phyloP scores from a whole-genome alignment of 2,329 filamentous ascomycete genomes.

The Remersonia thermophila region DNA sequence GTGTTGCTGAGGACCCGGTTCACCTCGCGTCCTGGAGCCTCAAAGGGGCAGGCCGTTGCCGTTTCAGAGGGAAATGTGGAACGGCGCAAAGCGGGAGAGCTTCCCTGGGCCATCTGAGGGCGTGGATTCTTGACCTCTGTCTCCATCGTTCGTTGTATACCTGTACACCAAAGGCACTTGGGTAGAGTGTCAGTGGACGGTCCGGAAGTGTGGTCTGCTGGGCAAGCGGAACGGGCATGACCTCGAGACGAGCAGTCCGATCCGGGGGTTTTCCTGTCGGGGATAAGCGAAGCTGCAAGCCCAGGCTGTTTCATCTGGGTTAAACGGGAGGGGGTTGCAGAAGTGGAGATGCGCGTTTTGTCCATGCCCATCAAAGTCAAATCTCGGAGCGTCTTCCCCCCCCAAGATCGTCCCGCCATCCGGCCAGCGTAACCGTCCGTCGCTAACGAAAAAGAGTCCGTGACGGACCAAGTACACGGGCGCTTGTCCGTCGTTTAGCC shows the following conservation, averaged over 20 bases:
- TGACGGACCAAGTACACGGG: not conserved
- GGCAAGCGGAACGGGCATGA: too few species aligned
- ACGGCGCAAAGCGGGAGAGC: not conserved
- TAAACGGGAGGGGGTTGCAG: conserved; percentile 15
- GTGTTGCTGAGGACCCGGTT: not conserved
- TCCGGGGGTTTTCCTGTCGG: conserved; percentile 13
- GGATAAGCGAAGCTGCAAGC: conserved; percentile 17
- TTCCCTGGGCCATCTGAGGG: too few species aligned
- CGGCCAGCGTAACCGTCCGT: conserved; percentile 6
- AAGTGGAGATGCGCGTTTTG: conserved; percentile 14
- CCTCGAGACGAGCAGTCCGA: not conserved
- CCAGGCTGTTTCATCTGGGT: conserved; percentile 18
- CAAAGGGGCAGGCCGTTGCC: not conserved
- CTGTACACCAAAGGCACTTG: too few species aligned
- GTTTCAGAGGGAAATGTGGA: not conserved
- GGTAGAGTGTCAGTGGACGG: too few species aligned
- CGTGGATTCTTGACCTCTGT: too few species aligned
- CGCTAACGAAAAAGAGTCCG: not conserved
- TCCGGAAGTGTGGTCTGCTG: too few species aligned
- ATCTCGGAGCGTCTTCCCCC: conserved; percentile 5
- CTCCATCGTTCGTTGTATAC: too few species aligned
- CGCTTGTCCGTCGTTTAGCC: not conserved
- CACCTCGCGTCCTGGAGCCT: not conserved
- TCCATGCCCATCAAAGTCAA: conserved; percentile 10
- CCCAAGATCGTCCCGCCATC: conserved; percentile 2